phyloP scores from a whole-genome alignment of 495 filamentous ascomycete species.

The Endocarpon pusillum region DNA sequence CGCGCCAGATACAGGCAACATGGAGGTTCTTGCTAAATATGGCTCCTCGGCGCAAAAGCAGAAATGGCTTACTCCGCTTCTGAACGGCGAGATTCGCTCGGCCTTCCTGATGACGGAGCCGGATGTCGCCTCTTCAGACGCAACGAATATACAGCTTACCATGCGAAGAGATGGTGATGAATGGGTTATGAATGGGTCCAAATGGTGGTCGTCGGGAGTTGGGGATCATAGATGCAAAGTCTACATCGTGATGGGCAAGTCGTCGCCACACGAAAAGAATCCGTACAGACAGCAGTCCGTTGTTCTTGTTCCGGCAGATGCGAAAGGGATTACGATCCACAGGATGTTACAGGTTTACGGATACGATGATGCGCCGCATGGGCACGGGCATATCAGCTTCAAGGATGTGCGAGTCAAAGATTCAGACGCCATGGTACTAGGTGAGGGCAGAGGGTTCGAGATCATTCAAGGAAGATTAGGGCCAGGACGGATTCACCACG shows the following conservation, averaged over 20 bases:
- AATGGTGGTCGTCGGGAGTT: constrained; percentile 93
- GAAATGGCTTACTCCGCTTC: constrained; percentile 65
- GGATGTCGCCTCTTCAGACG: constrained; percentile 69
- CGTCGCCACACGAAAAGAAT: constrained; percentile 50
- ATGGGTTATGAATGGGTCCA: constrained; percentile 79
- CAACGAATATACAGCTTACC: constrained; percentile 69
- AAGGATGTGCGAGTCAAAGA: constrained; percentile 67
- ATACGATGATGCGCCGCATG: constrained; percentile 88
- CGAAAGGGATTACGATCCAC: constrained; percentile 63
- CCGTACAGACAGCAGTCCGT: constrained; percentile 80
- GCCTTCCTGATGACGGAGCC: constrained; percentile 94
- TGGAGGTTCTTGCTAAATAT: constrained; percentile 92
- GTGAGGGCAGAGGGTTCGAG: constrained; percentile 85
- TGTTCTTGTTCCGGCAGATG: constrained; percentile 59
- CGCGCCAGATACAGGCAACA: constrained; percentile 86
- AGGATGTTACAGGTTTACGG: constrained; percentile 82
- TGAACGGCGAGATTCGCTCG: constrained; percentile 73
- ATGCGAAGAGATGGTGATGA: constrained; percentile 67
- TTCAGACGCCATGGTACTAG: constrained; percentile 56
- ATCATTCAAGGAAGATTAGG: constrained; percentile 89
- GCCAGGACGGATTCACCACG: constrained; percentile 85
- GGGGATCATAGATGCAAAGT: constrained; percentile 79
- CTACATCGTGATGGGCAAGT: constrained; percentile 88
- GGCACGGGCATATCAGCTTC: constrained; percentile 80
- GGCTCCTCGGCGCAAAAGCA: constrained; percentile 80